Base-by-base conservation (phyloP, 2,329 filamentous ascomycete genomes). In the Alternaria longipes region DNA sequence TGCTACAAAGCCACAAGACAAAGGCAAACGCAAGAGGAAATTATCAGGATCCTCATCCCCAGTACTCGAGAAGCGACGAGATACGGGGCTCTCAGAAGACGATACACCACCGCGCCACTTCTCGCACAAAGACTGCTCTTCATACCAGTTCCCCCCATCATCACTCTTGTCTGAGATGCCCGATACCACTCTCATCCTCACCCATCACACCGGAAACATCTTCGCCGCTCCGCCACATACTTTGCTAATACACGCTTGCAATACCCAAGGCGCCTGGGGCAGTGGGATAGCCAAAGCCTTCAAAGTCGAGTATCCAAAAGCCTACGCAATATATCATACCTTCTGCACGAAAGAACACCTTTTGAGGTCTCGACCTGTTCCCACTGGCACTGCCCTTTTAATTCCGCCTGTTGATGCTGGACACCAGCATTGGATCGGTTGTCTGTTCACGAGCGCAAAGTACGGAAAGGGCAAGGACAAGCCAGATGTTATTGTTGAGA, bases 231-330 rank as follows among this genome's bases (percentile, higher is more conserved):
- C 86, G 0, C 70, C 81, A 34, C 74, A 80, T 54, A 78, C 82
- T 22, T 79, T 86, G 16, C 75, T 89, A 16, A 82, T 88, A 59
- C 87, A 89, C 72, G 85, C 87, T 12, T 89, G 86, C 76, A 89
- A 89, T 72, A 83, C 82, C 52, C 75, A 82, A 62, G 87, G 87
- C 6, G 70, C 69, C 14, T 89, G 87, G 87, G 85, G 85, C 46
- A 81, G 80, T 4, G 87, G 87, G n/a, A 86, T 89, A 54, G 87
- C 87, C 2, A 65, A 69, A 34, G 78, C 75, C 0, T 88, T 89
- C 75, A 82, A 79, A 22, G 60, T 74, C 5, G 74, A 74, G 22
- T 89, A 87, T 59, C 86, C 86, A 0, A 67, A 73, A 1, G 86
- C 86, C 1, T 86, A 80, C 75, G 60, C 73, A 3, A 65, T 79